Conservation (phyloP, 139 green algal species). For the Zygnema circumcarinatum region DNA sequence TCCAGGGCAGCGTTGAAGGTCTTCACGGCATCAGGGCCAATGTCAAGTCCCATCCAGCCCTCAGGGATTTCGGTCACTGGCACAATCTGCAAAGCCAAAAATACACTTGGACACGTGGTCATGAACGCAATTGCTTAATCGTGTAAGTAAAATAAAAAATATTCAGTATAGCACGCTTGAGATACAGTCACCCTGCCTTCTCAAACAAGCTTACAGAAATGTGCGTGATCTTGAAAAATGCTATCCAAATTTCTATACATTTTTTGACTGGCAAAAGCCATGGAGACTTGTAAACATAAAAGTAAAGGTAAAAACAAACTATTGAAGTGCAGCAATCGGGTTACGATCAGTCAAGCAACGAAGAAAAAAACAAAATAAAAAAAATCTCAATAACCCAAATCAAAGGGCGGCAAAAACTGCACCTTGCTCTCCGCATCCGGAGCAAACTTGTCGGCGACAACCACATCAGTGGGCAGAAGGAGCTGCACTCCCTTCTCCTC, state of each 20-base stretch:
- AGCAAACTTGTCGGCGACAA: constrained; percentile 96
- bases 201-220: no score
- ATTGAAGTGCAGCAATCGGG: no score
- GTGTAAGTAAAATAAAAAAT: not conserved
- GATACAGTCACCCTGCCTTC: no score
- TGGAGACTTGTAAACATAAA: no score
- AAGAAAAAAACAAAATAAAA: no score
- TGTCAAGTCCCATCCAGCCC: constrained; percentile 98
- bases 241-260: no score
- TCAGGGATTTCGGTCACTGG: constrained; percentile 86
- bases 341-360: no score
- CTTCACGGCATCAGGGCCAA: constrained; percentile 90
- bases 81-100: constrained; percentile 66
- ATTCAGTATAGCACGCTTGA: not conserved
- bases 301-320: not conserved
- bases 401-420: constrained; percentile 66
- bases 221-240: no score
- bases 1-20: constrained; percentile 82
- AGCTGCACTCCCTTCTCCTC: constrained; percentile 88
- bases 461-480: constrained; percentile 93
- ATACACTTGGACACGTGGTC: not conserved
- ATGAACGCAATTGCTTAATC: not conserved
- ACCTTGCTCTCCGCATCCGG: constrained; percentile 86
- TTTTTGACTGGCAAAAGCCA: no score
- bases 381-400: no score